Percentiles rank a stretch among this genome's conserved stretches.
phyloP scores from a whole-genome alignment of 495 filamentous ascomycete species.

The Gamarada debralockiae region DNA sequence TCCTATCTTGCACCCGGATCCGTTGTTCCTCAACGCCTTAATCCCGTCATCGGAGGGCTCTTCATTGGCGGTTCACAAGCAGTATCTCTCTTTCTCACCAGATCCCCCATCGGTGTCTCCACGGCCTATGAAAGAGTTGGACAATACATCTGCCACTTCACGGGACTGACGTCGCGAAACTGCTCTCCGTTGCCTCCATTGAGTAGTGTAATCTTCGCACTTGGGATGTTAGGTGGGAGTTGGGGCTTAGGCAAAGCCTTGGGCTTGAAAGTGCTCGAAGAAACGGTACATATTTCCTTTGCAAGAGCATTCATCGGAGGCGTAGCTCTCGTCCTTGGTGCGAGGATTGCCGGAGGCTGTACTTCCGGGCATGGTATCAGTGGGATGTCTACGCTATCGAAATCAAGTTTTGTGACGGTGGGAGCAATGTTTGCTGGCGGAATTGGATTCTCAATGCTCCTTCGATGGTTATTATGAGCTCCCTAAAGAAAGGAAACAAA shows the following conservation, averaged over 20 bases:
- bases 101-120: conserved; percentile 45
- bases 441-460: conserved; percentile 13
- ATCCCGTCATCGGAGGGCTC: conserved; percentile 40
- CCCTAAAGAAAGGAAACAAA: no score
- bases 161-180: no score
- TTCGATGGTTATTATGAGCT: no score
- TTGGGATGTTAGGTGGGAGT: conserved; percentile 40
- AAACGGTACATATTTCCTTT: conserved; percentile 23
- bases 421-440: conserved; percentile 46
- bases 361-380: conserved; percentile 58
- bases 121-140: conserved; percentile 48
- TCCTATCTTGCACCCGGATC: neutral
- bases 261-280: neutral
- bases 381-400: conserved; percentile 45
- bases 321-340: conserved; percentile 45
- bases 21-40: conserved; percentile 11
- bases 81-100: conserved; percentile 36
- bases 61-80: conserved; percentile 46
- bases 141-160: no score
- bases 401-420: conserved; percentile 48
- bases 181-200: no score
- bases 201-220: conserved; percentile 33
- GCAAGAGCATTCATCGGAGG: conserved; percentile 40
- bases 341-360: conserved; percentile 53
- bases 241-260: conserved; percentile 14